Percentiles rank a stretch among this genome's conserved stretches.
Evolutionary conservation across 108 stramenopile genomes (phyloP).

Genomic region (Nitzschia putrida): DNA sequence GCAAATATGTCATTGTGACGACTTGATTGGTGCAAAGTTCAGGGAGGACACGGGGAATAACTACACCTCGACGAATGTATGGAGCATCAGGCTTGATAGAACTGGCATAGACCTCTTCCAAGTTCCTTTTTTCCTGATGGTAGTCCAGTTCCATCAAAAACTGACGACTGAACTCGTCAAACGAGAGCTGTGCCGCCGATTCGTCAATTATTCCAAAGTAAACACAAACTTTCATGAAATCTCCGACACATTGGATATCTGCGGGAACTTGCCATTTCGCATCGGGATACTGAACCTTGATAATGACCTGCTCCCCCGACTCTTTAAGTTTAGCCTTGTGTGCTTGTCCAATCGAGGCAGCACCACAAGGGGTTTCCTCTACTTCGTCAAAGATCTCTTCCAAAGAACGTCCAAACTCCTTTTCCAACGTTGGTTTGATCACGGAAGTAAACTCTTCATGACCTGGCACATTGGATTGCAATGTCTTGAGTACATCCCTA

Average conservation of each 20-base stretch:
- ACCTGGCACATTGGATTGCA: slow-evolving; percentile 84
- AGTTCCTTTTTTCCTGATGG: slow-evolving; percentile 51
- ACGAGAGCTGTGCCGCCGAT: slow-evolving; percentile 49
- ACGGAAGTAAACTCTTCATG: slow-evolving; percentile 63
- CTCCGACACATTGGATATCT: slow-evolving; percentile 75
- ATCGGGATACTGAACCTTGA: slow-evolving; percentile 94
- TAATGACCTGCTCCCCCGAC: slow-evolving; percentile 56
- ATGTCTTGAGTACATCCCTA: slow-evolving; percentile 59
- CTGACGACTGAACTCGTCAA: slow-evolving; percentile 72
- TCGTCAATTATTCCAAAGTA: slow-evolving; percentile 68
- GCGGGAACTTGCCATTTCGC: slow-evolving; percentile 81
- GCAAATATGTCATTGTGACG: slow-evolving; percentile 76
- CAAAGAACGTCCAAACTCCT: slow-evolving; percentile 58
- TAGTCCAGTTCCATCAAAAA: slow-evolving; percentile 78
- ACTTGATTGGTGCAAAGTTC: slow-evolving; percentile 61
- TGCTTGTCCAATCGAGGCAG: slow-evolving; percentile 91
- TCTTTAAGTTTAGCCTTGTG: slow-evolving; percentile 67
- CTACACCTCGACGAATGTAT: slow-evolving; percentile 48
- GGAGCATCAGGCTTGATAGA: slow-evolving; percentile 65
- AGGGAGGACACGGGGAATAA: slow-evolving; percentile 55
- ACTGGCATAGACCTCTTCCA: slow-evolving; percentile 55
- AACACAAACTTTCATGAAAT: slow-evolving; percentile 69
- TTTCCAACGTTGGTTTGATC: slow-evolving; percentile 64
- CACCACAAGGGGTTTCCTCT: slow-evolving; percentile 85
- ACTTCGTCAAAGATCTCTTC: slow-evolving; percentile 76